A percentile compares a stretch with the other conserved stretches of the same genome.
These are phyloP conservation scores for Mycena filopes DNA, from an alignment of 768 basidiomycete genomes.

Conservation along the genomic window DNA sequence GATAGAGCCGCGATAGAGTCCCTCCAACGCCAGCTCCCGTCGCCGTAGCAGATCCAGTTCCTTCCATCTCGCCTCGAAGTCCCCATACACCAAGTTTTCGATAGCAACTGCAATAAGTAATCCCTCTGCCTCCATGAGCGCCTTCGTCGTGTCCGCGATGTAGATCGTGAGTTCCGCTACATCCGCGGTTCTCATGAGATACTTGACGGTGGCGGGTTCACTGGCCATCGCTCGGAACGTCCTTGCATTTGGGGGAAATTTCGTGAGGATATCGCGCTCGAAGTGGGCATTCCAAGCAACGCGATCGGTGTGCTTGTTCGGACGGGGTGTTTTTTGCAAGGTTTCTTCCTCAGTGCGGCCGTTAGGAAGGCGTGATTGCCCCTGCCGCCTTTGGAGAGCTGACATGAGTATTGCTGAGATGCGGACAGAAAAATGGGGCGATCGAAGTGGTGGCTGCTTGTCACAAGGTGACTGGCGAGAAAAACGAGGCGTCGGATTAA, in stretches of 20 bases:
- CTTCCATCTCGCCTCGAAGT: conserved; percentile 2
- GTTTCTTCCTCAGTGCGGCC: no score
- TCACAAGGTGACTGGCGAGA: no score
- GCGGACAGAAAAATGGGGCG: no score
- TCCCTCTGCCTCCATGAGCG: no score
- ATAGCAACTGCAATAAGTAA: no score
- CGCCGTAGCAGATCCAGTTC: neutral
- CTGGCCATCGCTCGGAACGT: neutral
- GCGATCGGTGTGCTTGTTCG: conserved; percentile 17
- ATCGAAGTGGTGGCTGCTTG: no score
- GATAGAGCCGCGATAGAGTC: conserved; percentile 20
- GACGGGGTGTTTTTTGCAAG: neutral
- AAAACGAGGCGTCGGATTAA: no score
- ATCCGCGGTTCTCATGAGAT: neutral
- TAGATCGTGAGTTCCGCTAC: neutral
- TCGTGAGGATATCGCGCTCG: neutral
- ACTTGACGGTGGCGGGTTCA: no score
- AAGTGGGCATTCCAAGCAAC: conserved; percentile 14
- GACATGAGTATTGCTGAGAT: no score
- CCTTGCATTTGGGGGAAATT: neutral
- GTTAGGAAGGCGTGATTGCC: no score
- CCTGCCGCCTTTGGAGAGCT: no score
- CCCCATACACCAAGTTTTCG: no score
- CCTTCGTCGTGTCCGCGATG: neutral
- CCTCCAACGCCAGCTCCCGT: conserved; percentile 15